Conservation (phyloP, 441 rosid species). For the Pelargonium myrrhifolium region DNA sequence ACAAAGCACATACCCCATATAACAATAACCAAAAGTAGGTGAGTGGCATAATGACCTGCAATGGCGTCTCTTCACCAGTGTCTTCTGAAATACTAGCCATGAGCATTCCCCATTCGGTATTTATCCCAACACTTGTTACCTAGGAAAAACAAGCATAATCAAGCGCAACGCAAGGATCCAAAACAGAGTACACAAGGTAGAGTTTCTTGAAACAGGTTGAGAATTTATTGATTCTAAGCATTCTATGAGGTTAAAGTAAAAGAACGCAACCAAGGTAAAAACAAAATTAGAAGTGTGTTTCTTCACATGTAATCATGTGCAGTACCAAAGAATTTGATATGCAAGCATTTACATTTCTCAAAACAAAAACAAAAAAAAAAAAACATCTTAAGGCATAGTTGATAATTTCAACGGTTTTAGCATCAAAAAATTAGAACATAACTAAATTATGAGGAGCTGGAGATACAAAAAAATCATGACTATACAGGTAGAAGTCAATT, state of each 20-base stretch:
- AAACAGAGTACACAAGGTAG: neutral
- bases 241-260: neutral
- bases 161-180: neutral
- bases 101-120: slow-evolving; percentile 94
- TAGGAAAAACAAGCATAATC: slow-evolving; percentile 19
- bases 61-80: slow-evolving; percentile 95
- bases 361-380: too few relatives aligned
- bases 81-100: slow-evolving; percentile 97
- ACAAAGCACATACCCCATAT: neutral
- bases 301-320: neutral
- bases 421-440: too few relatives aligned
- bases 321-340: too few relatives aligned
- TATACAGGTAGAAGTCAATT: too few relatives aligned
- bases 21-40: neutral
- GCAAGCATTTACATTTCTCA: too few relatives aligned
- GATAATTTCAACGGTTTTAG: too few relatives aligned
- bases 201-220: neutral
- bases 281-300: neutral
- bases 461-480: too few relatives aligned
- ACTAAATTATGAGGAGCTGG: too few relatives aligned
- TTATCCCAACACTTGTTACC: slow-evolving; percentile 89
- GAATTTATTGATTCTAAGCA: neutral
- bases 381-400: too few relatives aligned
- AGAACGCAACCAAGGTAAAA: neutral
- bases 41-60: slow-evolving; percentile 54